Base-by-base conservation (phyloP, 345 rosid species). In the Ceriops tagal region DNA sequence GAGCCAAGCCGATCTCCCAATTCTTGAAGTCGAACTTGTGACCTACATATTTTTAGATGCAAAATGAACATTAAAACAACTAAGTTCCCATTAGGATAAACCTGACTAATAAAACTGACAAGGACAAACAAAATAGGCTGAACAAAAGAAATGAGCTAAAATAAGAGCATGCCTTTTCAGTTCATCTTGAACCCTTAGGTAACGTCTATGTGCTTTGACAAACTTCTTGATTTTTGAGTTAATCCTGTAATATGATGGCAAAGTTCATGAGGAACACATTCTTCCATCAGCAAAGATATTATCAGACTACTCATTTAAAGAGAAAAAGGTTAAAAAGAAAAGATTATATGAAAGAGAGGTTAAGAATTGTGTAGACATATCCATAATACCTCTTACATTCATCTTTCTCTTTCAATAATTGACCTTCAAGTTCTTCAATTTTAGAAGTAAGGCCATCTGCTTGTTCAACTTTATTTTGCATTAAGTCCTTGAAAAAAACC, bases 191-290 rank as follows among this genome's bases (percentile, higher is more conserved):
- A 83, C 79, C 77, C 85, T 74, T 53, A 77, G 68, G 71, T 70
- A 77, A 35, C 80, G 89, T 63, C 83, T 87, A 78, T 92, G 83
- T 52, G 83, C 88, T 81, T 81, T 87, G 71, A 89, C 78, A 68
- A 90, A 89, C 79, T 88, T 96, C 82, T 86, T 90, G 68, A 86
- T 80, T 80, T 80, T 92, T 65, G 89, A 90, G 75, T 78, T 75
- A 69, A 80, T 80, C 89, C 99, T 96, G 86, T 58, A 82, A 69
- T 71, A 72, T 30, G 72, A 53, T 61, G 59, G 55, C 55, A 64
- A 74, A 63, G 39, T 64, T 61, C 67, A 72, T 76, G 15, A 13
- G 16, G 18, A 11, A 43, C 49, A 43, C 49, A 15, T 43, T 43
- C 49, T 43, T 43, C 19, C 19, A 43, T 43, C 19, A 43, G 49